Evolutionary conservation across 495 filamentous ascomycete species (phyloP).

Genomic region (Aspergillus nanangensis): DNA sequence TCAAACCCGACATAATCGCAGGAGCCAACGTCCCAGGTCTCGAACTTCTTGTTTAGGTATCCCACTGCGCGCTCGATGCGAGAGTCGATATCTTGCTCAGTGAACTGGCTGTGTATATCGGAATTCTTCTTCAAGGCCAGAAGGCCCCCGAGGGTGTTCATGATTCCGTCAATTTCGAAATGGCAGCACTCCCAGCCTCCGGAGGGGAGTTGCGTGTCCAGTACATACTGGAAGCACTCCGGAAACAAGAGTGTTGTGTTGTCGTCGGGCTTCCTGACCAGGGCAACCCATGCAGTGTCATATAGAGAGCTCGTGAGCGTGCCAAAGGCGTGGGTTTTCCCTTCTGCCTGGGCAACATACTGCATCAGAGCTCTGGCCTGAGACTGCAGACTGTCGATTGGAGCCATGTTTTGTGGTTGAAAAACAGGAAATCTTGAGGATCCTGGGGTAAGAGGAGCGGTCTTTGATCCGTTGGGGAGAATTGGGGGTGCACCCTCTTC

Average conservation of each 20-base stretch:
- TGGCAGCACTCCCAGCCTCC: constrained; percentile 15
- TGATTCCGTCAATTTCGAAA: constrained; percentile 16
- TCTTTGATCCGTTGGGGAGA: no score
- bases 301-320: not conserved
- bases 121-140: constrained; percentile 12
- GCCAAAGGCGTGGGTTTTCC: not conserved
- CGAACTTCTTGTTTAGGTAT: not conserved
- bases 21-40: constrained; percentile 8
- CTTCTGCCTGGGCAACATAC: not conserved
- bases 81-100: not conserved
- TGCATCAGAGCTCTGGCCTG: not conserved
- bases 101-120: not conserved
- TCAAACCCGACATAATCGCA: constrained; percentile 31
- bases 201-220: constrained; percentile 10
- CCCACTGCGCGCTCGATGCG: not conserved
- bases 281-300: not conserved
- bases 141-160: constrained; percentile 20
- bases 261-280: not conserved
- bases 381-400: not conserved
- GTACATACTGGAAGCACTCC: constrained; percentile 15
- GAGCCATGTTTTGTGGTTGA: not conserved
- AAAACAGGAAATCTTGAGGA: no score
- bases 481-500: no score
- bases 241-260: constrained; percentile 11
- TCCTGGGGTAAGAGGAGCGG: no score